Conservation (phyloP, 306 rosid species). For the Amphicarpaea edgeworthii region DNA sequence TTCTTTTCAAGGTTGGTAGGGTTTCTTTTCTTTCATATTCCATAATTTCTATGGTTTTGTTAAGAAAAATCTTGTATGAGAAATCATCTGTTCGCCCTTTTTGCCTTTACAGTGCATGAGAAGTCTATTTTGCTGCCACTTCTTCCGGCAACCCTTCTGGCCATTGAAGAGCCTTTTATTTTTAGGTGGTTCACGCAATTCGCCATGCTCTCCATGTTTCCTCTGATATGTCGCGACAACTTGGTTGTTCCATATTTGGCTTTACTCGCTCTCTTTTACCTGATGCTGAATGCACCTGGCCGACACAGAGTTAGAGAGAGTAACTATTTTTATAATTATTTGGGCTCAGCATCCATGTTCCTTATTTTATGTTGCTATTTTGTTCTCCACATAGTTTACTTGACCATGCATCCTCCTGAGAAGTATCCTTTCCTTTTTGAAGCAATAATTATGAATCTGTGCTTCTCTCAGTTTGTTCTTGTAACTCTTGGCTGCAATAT, state of each 20-base stretch:
- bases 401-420: constrained; percentile 67
- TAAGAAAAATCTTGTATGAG: not conserved
- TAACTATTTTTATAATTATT: constrained; percentile 24
- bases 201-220: constrained; percentile 88
- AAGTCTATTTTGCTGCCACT: constrained; percentile 91
- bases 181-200: constrained; percentile 62
- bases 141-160: constrained; percentile 87
- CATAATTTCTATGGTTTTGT: not conserved
- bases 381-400: constrained; percentile 81
- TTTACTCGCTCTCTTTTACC: constrained; percentile 60
- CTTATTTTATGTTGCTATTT: constrained; percentile 49
- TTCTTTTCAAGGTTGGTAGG: constrained; percentile 86
- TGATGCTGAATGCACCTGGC: constrained; percentile 54
- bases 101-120: constrained; percentile 77
- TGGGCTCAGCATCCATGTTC: constrained; percentile 41
- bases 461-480: constrained; percentile 86
- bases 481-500: constrained; percentile 67
- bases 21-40: not conserved
- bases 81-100: constrained; percentile 22
- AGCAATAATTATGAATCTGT: constrained; percentile 83
- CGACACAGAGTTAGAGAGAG: constrained; percentile 45
- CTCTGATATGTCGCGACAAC: constrained; percentile 73
- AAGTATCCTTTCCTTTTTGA: constrained; percentile 89
- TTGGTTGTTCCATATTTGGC: constrained; percentile 74
- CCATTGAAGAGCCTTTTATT: constrained; percentile 78